These are phyloP conservation scores for Arachis stenosperma DNA, from an alignment of 306 rosid species.

Conservation along the genomic window DNA sequence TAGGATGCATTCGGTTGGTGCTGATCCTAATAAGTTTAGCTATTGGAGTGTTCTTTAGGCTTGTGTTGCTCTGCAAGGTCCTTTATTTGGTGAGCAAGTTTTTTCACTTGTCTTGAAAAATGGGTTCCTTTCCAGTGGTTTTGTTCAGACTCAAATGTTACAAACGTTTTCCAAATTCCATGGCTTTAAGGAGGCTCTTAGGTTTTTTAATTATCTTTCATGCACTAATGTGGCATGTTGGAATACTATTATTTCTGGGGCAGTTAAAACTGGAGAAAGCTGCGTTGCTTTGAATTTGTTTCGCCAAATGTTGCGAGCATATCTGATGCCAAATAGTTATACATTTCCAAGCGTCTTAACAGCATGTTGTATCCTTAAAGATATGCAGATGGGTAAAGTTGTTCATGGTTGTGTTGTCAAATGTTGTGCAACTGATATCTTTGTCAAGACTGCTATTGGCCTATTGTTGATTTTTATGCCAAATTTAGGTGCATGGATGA, in stretches of 20 bases:
- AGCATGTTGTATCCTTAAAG: conserved; percentile 65
- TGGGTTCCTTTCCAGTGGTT: conserved; percentile 34
- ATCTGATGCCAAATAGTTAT: conserved; percentile 55
- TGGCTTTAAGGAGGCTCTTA: conserved; percentile 41
- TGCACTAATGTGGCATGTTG: conserved; percentile 58
- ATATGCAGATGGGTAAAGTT: conserved; percentile 56
- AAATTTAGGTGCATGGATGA: conserved; percentile 73
- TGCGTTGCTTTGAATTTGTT: conserved; percentile 58
- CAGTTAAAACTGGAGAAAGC: conserved; percentile 65
- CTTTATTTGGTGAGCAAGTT: conserved; percentile 48
- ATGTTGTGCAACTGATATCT: conserved; percentile 61
- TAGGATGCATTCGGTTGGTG: conserved; percentile 53
- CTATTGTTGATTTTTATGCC: conserved; percentile 62
- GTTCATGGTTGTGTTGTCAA: conserved; percentile 68
- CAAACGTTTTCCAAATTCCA: conserved; percentile 40
- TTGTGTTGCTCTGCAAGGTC: conserved; percentile 54
- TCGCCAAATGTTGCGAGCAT: conserved; percentile 47
- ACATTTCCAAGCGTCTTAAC: conserved; percentile 70
- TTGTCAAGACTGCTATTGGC: conserved; percentile 70
- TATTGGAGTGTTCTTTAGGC: conserved; percentile 75
- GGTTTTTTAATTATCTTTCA: conserved; percentile 55
- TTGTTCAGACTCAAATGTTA: conserved; percentile 47
- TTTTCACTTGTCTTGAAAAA: conserved; percentile 34
- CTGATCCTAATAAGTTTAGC: conserved; percentile 50
- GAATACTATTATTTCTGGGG: conserved; percentile 61